Evolutionary conservation across 2,329 filamentous ascomycete genomes (phyloP).

Genomic region (Aspergillus aculeatinus): DNA sequence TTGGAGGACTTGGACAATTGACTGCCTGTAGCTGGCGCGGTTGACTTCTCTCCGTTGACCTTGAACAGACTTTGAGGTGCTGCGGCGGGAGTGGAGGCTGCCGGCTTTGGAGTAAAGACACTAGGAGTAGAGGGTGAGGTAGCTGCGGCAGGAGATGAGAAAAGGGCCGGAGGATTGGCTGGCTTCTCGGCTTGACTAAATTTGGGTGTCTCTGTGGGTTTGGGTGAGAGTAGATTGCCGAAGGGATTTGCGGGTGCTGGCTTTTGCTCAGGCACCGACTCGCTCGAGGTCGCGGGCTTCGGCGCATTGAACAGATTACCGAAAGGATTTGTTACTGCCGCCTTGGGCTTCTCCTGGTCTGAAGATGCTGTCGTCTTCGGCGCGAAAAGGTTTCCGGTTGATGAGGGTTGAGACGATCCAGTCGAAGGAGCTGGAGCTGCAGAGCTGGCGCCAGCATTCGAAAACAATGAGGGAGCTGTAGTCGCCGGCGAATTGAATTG

Average conservation of each 20-base stretch:
- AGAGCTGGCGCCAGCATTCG: conserved; percentile 12
- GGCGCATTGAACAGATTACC: conserved; percentile 17
- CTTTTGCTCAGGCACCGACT: conserved; percentile 17
- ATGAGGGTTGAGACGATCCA: conserved; percentile 20
- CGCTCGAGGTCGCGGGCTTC: conserved; percentile 17
- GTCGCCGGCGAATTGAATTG: conserved; percentile 16
- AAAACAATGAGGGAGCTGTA: conserved; percentile 20
- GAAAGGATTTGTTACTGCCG: conserved; percentile 23
- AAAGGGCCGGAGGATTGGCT: conserved; percentile 13
- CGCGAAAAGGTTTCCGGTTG: conserved; percentile 25
- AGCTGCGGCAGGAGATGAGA: conserved; percentile 13
- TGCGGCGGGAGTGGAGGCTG: conserved; percentile 6
- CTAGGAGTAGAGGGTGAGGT: conserved; percentile 4
- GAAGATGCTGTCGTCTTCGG: conserved; percentile 19
- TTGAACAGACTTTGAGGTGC: conserved; percentile 16
- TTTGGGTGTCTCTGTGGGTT: conserved; percentile 18
- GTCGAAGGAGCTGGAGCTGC: conserved; percentile 12
- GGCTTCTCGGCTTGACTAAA: conserved; percentile 13
- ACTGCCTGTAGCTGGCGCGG: conserved; percentile 4
- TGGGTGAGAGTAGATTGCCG: conserved; percentile 18
- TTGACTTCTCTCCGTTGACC: conserved; percentile 12
- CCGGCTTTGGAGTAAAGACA: conserved; percentile 11
- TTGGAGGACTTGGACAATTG: background rate
- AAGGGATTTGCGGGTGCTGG: conserved; percentile 15
- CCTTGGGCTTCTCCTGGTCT: conserved; percentile 17